Evolutionary conservation across 1,139 yeast genomes (phyloP).

Genomic region (Arxiozyma telluris): DNA sequence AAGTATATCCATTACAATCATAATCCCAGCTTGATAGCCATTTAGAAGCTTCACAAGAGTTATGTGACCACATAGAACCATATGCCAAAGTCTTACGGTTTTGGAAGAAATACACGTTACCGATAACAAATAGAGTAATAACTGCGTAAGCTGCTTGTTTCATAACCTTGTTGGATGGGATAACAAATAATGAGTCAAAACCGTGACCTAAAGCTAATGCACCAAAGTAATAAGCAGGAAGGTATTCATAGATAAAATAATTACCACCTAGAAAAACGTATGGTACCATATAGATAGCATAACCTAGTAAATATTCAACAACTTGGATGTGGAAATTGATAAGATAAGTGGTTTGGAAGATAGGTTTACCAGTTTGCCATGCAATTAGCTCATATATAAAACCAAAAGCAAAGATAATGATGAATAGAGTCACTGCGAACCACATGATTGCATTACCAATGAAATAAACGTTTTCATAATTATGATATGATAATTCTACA

Average conservation of each 20-base stretch:
- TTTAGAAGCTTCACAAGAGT: conserved; percentile 53
- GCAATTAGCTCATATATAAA: conserved; percentile 48
- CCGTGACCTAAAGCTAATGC: conserved; percentile 75
- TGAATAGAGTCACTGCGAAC: conserved; percentile 68
- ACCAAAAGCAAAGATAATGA: conserved; percentile 48
- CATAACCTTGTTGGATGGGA: conserved; percentile 28
- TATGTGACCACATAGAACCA: conserved; percentile 71
- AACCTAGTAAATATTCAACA: conserved; percentile 63
- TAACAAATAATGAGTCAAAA: conserved; percentile 53
- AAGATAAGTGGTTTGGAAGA: conserved; percentile 46
- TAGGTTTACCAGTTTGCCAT: conserved; percentile 61
- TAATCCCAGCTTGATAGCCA: conserved; percentile 73
- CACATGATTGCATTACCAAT: conserved; percentile 85
- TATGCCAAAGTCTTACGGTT: conserved; percentile 67
- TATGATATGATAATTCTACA: conserved; percentile 84
- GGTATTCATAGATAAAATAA: conserved; percentile 82
- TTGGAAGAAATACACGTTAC: conserved; percentile 48
- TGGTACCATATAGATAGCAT: conserved; percentile 79
- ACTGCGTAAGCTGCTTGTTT: conserved; percentile 38
- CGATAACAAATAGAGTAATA: conserved; percentile 42
- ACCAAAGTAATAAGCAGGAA: conserved; percentile 86
- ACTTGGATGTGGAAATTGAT: conserved; percentile 65
- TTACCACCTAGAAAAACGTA: conserved; percentile 91
- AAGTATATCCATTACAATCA: conserved; percentile 50
- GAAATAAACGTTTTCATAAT: conserved; percentile 72